A percentile compares a stretch with the other conserved stretches of the same genome.
Evolutionary conservation across 352 stramenopile species (phyloP).

Genomic region (Elongisporangium undulatum): DNA sequence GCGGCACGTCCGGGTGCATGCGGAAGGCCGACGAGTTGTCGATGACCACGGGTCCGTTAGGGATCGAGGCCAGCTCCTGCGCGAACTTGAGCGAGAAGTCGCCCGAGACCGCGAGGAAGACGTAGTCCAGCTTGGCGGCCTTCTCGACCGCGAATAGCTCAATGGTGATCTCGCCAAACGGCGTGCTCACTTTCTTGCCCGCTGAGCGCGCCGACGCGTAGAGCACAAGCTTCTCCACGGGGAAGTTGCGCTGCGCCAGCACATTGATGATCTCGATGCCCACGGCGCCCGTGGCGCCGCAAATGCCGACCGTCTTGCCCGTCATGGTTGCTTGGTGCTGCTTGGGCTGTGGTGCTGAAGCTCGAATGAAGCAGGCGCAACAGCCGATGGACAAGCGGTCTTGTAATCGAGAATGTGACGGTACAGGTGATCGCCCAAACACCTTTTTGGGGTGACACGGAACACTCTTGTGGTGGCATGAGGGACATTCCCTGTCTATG

Average conservation of each 20-base stretch:
- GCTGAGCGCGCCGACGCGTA: conserved; percentile 94
- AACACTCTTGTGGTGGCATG: background rate
- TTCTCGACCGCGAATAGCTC: conserved; percentile 94
- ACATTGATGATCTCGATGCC: conserved; percentile 96
- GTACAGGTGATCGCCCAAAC: background rate
- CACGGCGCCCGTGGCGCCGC: conserved; percentile 91
- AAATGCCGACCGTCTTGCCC: conserved; percentile 77
- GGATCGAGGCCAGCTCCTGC: conserved; percentile 78
- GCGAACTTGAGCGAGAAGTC: conserved; percentile 97
- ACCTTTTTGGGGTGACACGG: background rate
- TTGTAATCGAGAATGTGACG: background rate
- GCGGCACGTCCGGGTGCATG: conserved; percentile 86
- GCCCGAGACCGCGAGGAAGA: conserved; percentile 96
- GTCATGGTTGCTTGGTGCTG: conserved; percentile 24
- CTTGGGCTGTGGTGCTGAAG: background rate
- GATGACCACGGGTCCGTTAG: conserved; percentile 93
- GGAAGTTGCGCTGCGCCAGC: conserved; percentile 84
- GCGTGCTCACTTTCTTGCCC: conserved; percentile 86
- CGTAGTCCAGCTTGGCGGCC: conserved; percentile 92
- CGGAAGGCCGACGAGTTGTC: conserved; percentile 98
- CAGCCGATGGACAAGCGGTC: background rate
- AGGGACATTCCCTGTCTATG: background rate
- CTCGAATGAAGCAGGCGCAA: background rate
- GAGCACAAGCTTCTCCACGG: conserved; percentile 90
- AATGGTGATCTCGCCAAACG: conserved; percentile 92